Evolutionary conservation across 805 yeast species (phyloP).

Genomic region (Yamadazyma kitorensis): DNA sequence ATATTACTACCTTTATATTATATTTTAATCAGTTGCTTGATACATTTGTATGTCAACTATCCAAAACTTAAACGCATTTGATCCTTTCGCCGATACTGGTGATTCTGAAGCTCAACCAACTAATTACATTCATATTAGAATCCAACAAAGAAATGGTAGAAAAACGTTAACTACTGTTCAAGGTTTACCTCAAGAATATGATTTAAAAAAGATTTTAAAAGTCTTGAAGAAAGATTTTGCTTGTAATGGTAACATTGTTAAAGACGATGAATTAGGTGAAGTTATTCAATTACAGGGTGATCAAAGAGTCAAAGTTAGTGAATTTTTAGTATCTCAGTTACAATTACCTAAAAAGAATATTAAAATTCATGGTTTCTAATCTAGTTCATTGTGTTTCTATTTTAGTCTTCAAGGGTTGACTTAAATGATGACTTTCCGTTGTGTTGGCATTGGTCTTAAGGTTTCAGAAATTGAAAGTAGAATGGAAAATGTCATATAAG

Average conservation of each 20-base stretch:
- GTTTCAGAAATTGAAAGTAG: too few species aligned
- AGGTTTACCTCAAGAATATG: conserved; percentile 95
- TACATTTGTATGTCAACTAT: conserved; percentile 71
- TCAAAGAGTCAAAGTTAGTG: conserved; percentile 94
- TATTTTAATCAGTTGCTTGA: too few species aligned
- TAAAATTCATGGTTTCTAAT: conserved; percentile 95
- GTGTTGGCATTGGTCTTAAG: too few species aligned
- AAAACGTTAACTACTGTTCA: conserved; percentile 97
- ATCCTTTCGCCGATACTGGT: conserved; percentile 99
- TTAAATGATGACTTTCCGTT: too few species aligned
- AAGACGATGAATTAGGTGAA: conserved; percentile 94
- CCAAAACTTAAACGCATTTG: conserved; percentile 85
- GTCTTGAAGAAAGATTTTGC: conserved; percentile 97
- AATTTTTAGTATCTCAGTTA: conserved; percentile 82
- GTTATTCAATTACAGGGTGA: conserved; percentile 98
- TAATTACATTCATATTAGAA: conserved; percentile 95
- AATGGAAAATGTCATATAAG: too few species aligned
- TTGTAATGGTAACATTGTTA: conserved; percentile 97
- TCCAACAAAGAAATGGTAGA: conserved; percentile 99
- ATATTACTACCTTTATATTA: too few species aligned
- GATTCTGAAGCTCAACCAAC: conserved; percentile 97
- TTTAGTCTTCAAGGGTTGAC: too few species aligned
- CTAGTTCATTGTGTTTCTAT: neutral
- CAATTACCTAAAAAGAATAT: conserved; percentile 93
- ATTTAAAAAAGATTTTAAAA: conserved; percentile 87